A percentile compares a stretch with the other conserved stretches of the same genome.
Evolutionary conservation across 2,329 filamentous ascomycete species (phyloP).

Genomic region (Aspergillus pseudoterreus): DNA sequence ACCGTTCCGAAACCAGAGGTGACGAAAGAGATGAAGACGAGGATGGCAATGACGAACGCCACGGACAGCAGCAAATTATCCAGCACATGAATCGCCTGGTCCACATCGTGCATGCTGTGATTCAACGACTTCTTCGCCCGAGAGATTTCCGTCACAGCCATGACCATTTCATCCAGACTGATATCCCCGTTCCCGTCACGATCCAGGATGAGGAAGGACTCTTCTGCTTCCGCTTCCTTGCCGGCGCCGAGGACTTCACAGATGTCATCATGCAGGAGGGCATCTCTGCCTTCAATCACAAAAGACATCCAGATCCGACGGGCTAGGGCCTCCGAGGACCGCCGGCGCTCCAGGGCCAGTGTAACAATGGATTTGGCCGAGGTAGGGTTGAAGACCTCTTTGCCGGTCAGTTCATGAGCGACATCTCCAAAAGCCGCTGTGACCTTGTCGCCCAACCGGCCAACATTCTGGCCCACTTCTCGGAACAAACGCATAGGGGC

Average conservation of each 20-base stretch:
- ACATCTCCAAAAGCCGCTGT: slow-evolving; percentile 91
- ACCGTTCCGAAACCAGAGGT: slow-evolving; percentile 81
- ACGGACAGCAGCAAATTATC: slow-evolving; percentile 81
- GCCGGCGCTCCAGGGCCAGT: slow-evolving; percentile 79
- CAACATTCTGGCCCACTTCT: slow-evolving; percentile 68
- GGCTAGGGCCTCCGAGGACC: slow-evolving; percentile 86
- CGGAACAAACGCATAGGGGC: slow-evolving; percentile 76
- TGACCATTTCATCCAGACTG: slow-evolving; percentile 89
- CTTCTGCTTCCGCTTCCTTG: slow-evolving; percentile 74
- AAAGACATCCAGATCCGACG: slow-evolving; percentile 97
- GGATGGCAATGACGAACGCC: slow-evolving; percentile 73
- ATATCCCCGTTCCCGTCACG: slow-evolving; percentile 90
- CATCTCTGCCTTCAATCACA: slow-evolving; percentile 81
- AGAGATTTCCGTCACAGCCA: slow-evolving; percentile 78
- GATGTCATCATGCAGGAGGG: slow-evolving; percentile 76
- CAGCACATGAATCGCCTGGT: slow-evolving; percentile 86
- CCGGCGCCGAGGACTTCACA: slow-evolving; percentile 77
- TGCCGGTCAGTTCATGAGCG: slow-evolving; percentile 90
- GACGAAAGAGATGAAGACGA: slow-evolving; percentile 88
- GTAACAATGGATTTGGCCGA: slow-evolving; percentile 86
- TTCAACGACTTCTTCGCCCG: slow-evolving; percentile 83
- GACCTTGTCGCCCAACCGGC: slow-evolving; percentile 85
- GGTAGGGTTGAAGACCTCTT: slow-evolving; percentile 90
- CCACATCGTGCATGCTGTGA: slow-evolving; percentile 95
- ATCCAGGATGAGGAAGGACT: slow-evolving; percentile 78